Conservation (phyloP, 2,329 filamentous ascomycete species). For the Neopestalotiopsis sp. region DNA sequence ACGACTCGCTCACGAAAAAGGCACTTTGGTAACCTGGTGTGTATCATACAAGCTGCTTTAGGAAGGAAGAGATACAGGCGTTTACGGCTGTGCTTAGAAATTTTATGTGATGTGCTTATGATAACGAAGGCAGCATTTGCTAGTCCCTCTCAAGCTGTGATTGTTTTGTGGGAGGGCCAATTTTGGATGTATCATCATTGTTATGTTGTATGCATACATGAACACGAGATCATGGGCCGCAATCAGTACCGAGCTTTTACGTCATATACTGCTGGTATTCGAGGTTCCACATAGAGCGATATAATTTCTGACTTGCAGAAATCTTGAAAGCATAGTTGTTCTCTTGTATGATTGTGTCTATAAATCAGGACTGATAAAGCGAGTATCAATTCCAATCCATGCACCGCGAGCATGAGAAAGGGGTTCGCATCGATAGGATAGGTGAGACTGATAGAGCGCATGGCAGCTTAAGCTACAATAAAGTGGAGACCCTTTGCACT, state of each 20-base stretch:
- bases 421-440: not conserved
- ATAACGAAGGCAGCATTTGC: not conserved
- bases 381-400: not conserved
- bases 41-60: not conserved
- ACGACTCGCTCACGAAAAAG: not conserved
- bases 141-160: not conserved
- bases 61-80: not conserved
- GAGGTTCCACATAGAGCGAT: not conserved
- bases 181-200: not conserved
- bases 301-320: not conserved
- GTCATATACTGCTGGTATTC: not conserved
- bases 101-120: not conserved
- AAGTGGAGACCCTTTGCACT: not conserved
- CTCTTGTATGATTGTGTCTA: too few species aligned
- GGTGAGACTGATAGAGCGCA: not conserved
- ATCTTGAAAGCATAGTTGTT: too few species aligned
- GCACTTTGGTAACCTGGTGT: not conserved
- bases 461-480: not conserved
- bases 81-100: not conserved
- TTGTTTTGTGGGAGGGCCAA: not conserved
- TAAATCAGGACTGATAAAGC: too few species aligned
- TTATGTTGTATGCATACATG: not conserved
- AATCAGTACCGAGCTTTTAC: not conserved
- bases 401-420: not conserved
- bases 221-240: not conserved